Base-by-base conservation (phyloP, 2,329 filamentous ascomycete species). In the Pyrenochaeta sp. region DNA sequence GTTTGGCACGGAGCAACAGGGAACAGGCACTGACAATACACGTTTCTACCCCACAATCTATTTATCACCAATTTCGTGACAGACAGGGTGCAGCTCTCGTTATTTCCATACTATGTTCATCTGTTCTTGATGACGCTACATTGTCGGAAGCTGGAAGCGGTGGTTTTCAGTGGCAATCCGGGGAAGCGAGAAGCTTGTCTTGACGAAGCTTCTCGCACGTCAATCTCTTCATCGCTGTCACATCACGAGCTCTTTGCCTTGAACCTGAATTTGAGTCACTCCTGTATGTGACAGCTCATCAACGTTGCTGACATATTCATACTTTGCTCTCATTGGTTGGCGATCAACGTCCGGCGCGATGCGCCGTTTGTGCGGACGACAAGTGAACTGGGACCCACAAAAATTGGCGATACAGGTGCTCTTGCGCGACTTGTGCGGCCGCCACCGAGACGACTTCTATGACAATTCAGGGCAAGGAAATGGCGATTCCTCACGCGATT, bases 351-450 rank as follows among this genome's bases (percentile, higher is more conserved):
- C 28, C 55, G 56, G 36, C 50, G 27, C 25, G 39, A 42, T 60
- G 65, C 62, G 65, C 15, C 50, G 49, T 66, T 66, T 67, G 58
- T 62, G 66, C 65, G 62, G 46, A 53, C 50, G 28, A 52, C 45
- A 34, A n/a, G n/a, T 30, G 15, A 30, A 32, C 15, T 15, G 12
- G n/a, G 50, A 45, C 51, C n/a, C 56, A 57, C 61, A 50, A 50
- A 52, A 50, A 39, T 32, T 52, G 30, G 37, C 54, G 46, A 48
- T 27, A 37, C 9, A 48, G 8, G 54, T 47, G 51, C 50, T 19
- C 19, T 45, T 68, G 66, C 65, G 67, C 64, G 62, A 65, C 61
- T 68, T 69, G 63, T 68, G 67, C 68, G 65, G 44, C 43, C 44
- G 64, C 58, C 55, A 57, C 56, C 32, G 40, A 43, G 12, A 22